Evolutionary conservation across 73 alveolate species (phyloP), one percentile per base, ranked within the genome.

Genomic region (Stentor roeselii): DNA sequence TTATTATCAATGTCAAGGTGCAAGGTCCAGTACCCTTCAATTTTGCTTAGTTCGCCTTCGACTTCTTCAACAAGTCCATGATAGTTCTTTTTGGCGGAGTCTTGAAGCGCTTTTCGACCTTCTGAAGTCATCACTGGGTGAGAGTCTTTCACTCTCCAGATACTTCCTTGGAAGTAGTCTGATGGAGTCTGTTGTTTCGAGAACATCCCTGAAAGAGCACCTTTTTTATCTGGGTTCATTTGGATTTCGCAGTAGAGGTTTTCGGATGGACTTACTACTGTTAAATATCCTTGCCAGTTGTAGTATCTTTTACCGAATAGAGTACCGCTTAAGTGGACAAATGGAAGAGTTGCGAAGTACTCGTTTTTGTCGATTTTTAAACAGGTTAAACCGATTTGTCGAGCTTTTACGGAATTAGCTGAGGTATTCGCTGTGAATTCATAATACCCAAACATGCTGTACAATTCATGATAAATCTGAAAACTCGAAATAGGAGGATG

Each of bases 401-500:
- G 74, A 36, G 90, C 93, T 0, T 88, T 88, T 14, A 83, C 86
- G 21, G 90, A 83, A 77, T 88, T 88, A 1, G 93, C 93, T 37
- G 86, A 88, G 84, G 87, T 88, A 15, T 77, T 67, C 1, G 93
- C 93, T 31, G 74, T 82, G 40, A 86, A 67, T 60, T 88, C 93
- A 35, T 83, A 35, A 58, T 78, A 78, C 15, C 93, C 93, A 39
- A 76, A 76, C 3, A 88, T n/a, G 30, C 50, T 85, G 60, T 83
- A 88, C 34, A 82, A 76, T 30, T 82, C 85, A 0, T 87, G 86
- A 41, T 83, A 61, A 11, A 83, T 58, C 58, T 76, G 87, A 75
- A 83, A 88, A 3, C 86, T 83, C 59, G 88, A 60, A 34, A 88
- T 59, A 0, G 93, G 93, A n/a, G 93, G 93, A 84, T 88, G 93